These are phyloP conservation scores for Cercophora samala DNA, from an alignment of 495 filamentous ascomycete genomes.

Conservation along the genomic window DNA sequence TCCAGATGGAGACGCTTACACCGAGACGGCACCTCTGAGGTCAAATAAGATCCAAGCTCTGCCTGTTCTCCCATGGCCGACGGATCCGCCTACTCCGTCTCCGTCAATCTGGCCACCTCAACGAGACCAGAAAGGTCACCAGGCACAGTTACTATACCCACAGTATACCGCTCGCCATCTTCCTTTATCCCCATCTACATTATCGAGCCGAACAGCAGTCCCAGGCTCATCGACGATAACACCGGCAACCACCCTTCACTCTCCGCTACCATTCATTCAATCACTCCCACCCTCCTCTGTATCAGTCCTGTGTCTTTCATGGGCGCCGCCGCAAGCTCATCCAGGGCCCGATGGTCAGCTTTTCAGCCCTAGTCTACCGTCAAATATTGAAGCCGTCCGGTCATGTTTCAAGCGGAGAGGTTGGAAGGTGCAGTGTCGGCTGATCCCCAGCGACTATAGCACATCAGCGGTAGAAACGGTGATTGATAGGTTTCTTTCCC, in stretches of 20 bases:
- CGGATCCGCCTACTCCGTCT: background rate
- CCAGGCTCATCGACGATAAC: background rate
- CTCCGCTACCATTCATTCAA: background rate
- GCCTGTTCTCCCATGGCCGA: background rate
- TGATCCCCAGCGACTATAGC: slow-evolving; percentile 27
- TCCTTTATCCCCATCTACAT: background rate
- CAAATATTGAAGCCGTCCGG: slow-evolving; percentile 22
- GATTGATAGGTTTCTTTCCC: slow-evolving; percentile 23
- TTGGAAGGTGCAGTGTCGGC: slow-evolving; percentile 29
- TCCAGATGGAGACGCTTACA: slow-evolving; percentile 20
- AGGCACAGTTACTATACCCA: background rate
- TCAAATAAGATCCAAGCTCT: background rate
- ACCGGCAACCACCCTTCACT: slow-evolving; percentile 3
- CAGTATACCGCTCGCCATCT: background rate
- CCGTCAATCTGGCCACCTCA: background rate
- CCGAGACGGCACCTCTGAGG: slow-evolving; percentile 20
- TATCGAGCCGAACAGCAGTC: background rate
- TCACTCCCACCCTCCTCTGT: slow-evolving; percentile 24
- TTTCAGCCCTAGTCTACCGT: slow-evolving; percentile 10
- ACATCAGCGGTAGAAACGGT: slow-evolving; percentile 30
- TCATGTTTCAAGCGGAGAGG: slow-evolving; percentile 26
- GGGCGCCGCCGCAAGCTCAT: slow-evolving; percentile 20
- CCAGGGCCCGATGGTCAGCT: slow-evolving; percentile 22
- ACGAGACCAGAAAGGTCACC: background rate
- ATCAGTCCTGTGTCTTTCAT: slow-evolving; percentile 28